Percentiles rank a stretch among this genome's conserved stretches.
Evolutionary conservation across 176 grass and related monocot species (phyloP).

Genomic region (Oryza officinalis): DNA sequence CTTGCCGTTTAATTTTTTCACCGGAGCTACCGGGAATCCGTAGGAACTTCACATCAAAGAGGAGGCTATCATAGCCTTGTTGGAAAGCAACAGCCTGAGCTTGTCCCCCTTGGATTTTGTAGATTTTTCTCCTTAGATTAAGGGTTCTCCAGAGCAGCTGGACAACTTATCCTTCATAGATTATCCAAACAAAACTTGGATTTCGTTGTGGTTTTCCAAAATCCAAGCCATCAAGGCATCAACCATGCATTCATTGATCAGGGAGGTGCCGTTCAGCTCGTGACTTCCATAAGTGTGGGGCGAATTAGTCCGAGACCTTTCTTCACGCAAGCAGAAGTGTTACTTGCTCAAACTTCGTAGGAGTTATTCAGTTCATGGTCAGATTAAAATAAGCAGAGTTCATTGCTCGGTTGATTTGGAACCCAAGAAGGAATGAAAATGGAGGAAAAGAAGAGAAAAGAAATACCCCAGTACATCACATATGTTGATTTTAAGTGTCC

Average conservation of each 20-base stretch:
- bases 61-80: background rate
- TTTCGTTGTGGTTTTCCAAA: background rate
- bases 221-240: too few relatives aligned
- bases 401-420: background rate
- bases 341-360: background rate
- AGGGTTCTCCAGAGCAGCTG: background rate
- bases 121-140: background rate
- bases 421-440: background rate
- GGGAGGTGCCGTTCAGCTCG: background rate
- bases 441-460: background rate
- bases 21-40: slow-evolving; percentile 19
- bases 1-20: background rate
- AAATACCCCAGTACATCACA: background rate
- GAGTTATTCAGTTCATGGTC: background rate
- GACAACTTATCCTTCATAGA: background rate
- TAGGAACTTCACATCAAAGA: background rate
- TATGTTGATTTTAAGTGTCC: background rate
- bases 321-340: background rate
- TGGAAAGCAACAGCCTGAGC: slow-evolving; percentile 1
- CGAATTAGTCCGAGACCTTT: background rate
- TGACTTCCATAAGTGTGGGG: background rate
- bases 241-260: background rate
- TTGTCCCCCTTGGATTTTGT: background rate
- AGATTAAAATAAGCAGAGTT: background rate
- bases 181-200: background rate